These are phyloP conservation scores for Cercospora sp. DNA, from an alignment of 2,329 filamentous ascomycete species.

Conservation along the genomic window DNA sequence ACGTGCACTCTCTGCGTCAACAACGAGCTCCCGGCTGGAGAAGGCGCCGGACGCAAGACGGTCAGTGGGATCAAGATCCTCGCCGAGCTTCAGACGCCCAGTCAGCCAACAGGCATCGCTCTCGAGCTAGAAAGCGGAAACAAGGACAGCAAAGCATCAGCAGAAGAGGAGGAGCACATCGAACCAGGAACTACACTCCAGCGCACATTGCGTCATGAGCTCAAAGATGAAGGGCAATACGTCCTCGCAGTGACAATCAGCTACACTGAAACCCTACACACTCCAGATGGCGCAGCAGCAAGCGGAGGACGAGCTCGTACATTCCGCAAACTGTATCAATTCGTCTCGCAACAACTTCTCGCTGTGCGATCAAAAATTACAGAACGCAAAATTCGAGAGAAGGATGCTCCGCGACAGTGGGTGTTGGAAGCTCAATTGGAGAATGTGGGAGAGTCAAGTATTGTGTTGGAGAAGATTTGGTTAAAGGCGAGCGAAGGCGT, in stretches of 20 bases:
- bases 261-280: slow-evolving; percentile 74
- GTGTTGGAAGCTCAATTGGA: slow-evolving; percentile 92
- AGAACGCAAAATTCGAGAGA: slow-evolving; percentile 47
- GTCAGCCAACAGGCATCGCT: slow-evolving; percentile 59
- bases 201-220: slow-evolving; percentile 77
- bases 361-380: slow-evolving; percentile 89
- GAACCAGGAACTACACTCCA: slow-evolving; percentile 70
- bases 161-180: slow-evolving; percentile 43
- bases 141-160: slow-evolving; percentile 51
- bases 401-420: slow-evolving; percentile 55
- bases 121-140: slow-evolving; percentile 52
- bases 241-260: slow-evolving; percentile 90
- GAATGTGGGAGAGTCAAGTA: slow-evolving; percentile 82
- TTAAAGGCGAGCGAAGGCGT: slow-evolving; percentile 36
- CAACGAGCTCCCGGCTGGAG: slow-evolving; percentile 63
- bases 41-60: slow-evolving; percentile 45
- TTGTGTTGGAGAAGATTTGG: slow-evolving; percentile 67
- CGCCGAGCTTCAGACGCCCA: slow-evolving; percentile 94
- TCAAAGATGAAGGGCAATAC: slow-evolving; percentile 93
- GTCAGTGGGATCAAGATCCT: slow-evolving; percentile 79
- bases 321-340: slow-evolving; percentile 95
- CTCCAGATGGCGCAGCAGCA: slow-evolving; percentile 45
- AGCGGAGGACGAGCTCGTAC: slow-evolving; percentile 69
- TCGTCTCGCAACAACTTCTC: slow-evolving; percentile 85
- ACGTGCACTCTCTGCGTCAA: slow-evolving; percentile 95